Evolutionary conservation across 192 early-diverging fungal species (phyloP).

Genomic region (Globomyces pollinis-pini): DNA sequence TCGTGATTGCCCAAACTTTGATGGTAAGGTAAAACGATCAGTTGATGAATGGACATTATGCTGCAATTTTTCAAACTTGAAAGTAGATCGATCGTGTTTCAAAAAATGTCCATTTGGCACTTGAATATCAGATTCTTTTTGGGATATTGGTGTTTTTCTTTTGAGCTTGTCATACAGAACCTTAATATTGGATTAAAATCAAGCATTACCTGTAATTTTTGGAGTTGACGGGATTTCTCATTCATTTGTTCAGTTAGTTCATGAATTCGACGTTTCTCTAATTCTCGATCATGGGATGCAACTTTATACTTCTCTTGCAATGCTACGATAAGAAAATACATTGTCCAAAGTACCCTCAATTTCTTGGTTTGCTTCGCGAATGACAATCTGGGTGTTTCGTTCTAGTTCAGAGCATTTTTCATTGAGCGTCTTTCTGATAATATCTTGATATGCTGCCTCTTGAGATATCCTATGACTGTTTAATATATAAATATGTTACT

Average conservation of each 20-base stretch:
- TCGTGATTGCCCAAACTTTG: no score
- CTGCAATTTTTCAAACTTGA: no score
- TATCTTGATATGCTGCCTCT: constrained; percentile 12
- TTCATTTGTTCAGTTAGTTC: constrained; percentile 28
- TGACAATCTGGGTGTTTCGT: constrained; percentile 22
- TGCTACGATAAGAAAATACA: constrained; percentile 10
- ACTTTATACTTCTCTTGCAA: constrained; percentile 20
- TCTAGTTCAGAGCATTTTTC: constrained; percentile 30
- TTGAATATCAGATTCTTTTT: no score
- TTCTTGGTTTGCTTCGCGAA: constrained; percentile 39
- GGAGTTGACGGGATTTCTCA: constrained; percentile 33
- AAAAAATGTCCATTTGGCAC: no score
- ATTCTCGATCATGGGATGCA: constrained; percentile 24
- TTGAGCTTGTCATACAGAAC: constrained; percentile 38
- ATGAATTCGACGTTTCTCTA: constrained; percentile 28
- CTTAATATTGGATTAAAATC: not conserved
- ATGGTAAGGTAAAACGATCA: no score
- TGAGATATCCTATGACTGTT: constrained; percentile 13
- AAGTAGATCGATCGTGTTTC: no score
- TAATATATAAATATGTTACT: constrained; percentile 4
- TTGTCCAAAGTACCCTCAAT: constrained; percentile 14
- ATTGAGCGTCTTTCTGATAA: constrained; percentile 25
- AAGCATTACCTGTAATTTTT: constrained; percentile 28
- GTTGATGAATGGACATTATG: no score
- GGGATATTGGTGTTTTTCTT: not conserved